Evolutionary conservation across 2,329 filamentous ascomycete genomes (phyloP), one percentile per base, ranked within the genome.

Genomic region (Xylaria sp.): DNA sequence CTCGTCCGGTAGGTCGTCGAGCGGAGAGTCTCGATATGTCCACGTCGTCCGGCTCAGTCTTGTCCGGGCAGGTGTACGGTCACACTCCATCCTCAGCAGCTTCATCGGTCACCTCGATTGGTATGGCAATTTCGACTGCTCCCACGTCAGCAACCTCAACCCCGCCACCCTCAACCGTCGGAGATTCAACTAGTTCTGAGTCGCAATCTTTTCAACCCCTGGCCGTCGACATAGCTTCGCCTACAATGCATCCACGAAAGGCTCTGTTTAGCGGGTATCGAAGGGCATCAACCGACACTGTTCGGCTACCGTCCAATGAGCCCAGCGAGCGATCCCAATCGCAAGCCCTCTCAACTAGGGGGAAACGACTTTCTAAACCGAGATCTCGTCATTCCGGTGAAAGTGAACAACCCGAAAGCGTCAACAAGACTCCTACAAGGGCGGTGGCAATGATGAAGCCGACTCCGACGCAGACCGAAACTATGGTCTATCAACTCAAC

Each of bases 81-180:
- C 55, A 66, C 23, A 65, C 73, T 41, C 69, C 75, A 5, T 68
- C 73, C 48, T 77, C 76, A 1, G 68, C 72, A 20, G 70, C 72
- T n/a, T 75, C 74, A n/a, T 77, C 77, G 0, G 66, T 71, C 23
- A 69, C 57, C 44, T 78, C 77, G 52, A 75, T 76, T 59, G 75
- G 73, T 37, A 69, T 74, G 56, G 74, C 76, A 7, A 73, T 73
- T 13, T 77, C 76, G 46, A 73, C 70, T 20, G 65, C 74, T 13
- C 73, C 77, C 9, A 73, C 65, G 39, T 74, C 69, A 46, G 51
- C 66, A 31, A 54, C 58, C 7, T 71, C 71, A n/a, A 71, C 68
- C 2, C 67, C 72, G 20, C 63, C 65, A n/a, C 54, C 71, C 5
- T 70, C 69, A 7, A 56, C 69, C 20, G 23, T 37, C 18, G 73